Evolutionary conservation across 768 basidiomycete species (phyloP).

Genomic region (Cyathus striatus): DNA sequence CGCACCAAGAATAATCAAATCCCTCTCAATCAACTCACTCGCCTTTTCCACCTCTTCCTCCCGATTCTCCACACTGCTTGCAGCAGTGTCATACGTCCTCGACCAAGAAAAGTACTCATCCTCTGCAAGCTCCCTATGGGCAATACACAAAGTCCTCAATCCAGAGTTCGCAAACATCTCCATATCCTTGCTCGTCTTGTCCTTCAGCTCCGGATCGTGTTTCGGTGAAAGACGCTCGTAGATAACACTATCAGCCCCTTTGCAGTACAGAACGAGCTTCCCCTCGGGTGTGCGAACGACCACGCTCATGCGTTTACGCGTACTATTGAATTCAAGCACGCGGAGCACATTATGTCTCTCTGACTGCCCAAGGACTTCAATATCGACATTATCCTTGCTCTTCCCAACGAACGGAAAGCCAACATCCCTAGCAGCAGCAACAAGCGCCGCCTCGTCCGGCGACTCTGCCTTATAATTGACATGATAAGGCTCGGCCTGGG

Average conservation of each 20-base stretch:
- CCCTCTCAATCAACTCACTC: conserved; percentile 78
- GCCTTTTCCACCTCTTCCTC: conserved; percentile 93
- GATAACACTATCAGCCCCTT: conserved; percentile 96
- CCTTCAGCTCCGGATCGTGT: conserved; percentile 71
- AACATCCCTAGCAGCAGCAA: conserved; percentile 85
- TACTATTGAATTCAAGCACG: conserved; percentile 89
- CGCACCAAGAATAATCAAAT: conserved; percentile 81
- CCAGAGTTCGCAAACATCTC: conserved; percentile 93
- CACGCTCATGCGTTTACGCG: conserved; percentile 94
- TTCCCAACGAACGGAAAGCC: conserved; percentile 88
- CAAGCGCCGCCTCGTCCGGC: conserved; percentile 93
- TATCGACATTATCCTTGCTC: conserved; percentile 71
- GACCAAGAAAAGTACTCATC: conserved; percentile 85
- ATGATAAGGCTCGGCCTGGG: conserved; percentile 49
- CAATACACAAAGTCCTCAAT: conserved; percentile 86
- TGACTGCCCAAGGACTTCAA: conserved; percentile 86
- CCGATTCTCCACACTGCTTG: conserved; percentile 66
- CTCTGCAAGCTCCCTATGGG: conserved; percentile 72
- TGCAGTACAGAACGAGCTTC: conserved; percentile 80
- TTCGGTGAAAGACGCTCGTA: conserved; percentile 78
- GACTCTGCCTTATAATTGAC: conserved; percentile 95
- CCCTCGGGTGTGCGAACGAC: conserved; percentile 84
- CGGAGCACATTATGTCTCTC: conserved; percentile 80
- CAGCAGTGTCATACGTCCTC: conserved; percentile 77
- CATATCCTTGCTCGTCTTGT: conserved; percentile 80